A percentile compares a stretch with the other conserved stretches of the same genome.
These are phyloP conservation scores for Ceratobasidium sp. DNA, from an alignment of 1,284 basidiomycete genomes.

Conservation along the genomic window DNA sequence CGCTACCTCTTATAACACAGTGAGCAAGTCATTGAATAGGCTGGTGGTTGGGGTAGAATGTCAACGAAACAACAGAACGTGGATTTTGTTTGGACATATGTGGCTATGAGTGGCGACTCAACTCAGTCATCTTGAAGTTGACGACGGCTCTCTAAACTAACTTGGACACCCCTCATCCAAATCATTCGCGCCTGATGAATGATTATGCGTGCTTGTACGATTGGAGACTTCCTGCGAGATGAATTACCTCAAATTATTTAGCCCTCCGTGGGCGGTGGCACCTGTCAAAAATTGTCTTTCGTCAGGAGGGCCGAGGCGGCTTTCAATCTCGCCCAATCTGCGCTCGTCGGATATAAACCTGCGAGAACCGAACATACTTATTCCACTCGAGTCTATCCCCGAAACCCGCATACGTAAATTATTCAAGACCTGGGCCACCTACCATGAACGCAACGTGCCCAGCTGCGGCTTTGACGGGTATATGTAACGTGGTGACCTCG, in stretches of 20 bases:
- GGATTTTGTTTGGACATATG: background rate
- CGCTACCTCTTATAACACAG: too few species aligned
- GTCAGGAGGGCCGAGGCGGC: too few species aligned
- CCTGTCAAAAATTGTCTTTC: too few species aligned
- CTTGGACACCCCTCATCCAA: background rate
- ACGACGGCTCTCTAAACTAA: background rate
- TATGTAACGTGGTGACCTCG: conserved; percentile 11
- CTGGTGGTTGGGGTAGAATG: background rate
- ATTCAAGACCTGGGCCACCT: background rate
- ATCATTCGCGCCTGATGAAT: background rate
- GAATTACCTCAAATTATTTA: too few species aligned
- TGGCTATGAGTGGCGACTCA: too few species aligned
- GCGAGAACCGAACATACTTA: background rate
- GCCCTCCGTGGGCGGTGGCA: too few species aligned
- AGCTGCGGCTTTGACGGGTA: background rate
- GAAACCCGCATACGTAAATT: conserved; percentile 20
- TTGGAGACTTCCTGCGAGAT: too few species aligned
- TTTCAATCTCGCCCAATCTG: background rate
- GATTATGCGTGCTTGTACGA: too few species aligned
- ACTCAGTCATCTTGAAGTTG: too few species aligned
- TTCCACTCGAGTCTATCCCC: background rate
- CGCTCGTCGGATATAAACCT: background rate
- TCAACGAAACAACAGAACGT: too few species aligned
- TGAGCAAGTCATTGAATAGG: too few species aligned
- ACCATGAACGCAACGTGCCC: conserved; percentile 3